phyloP scores from a whole-genome alignment of 2,329 filamentous ascomycete genomes.

The Microascus cirrosus region DNA sequence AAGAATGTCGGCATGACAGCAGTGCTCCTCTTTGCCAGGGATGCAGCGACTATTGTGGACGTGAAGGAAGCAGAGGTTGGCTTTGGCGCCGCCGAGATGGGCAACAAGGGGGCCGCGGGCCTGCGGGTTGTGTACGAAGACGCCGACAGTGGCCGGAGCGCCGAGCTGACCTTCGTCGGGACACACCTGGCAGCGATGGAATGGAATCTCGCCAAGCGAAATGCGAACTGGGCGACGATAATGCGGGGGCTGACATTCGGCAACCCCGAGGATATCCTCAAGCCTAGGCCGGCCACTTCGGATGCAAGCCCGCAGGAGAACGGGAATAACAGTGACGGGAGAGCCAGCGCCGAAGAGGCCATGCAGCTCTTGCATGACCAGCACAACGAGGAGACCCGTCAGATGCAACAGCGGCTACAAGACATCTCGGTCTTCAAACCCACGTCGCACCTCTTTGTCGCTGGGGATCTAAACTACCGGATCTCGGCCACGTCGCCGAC shows the following conservation, averaged over 20 bases:
- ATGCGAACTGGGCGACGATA: slow-evolving; percentile 80
- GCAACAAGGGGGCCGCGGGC: slow-evolving; percentile 89
- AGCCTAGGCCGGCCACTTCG: not conserved
- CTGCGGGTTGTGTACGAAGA: slow-evolving; percentile 53
- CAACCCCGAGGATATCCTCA: slow-evolving; percentile 31
- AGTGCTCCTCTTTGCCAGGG: slow-evolving; percentile 71
- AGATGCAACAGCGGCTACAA: slow-evolving; percentile 34
- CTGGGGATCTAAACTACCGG: slow-evolving; percentile 92
- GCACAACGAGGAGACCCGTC: slow-evolving; percentile 19
- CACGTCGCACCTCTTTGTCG: slow-evolving; percentile 69
- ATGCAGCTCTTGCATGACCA: slow-evolving; percentile 21
- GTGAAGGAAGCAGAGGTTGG: slow-evolving; percentile 75
- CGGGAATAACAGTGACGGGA: not conserved
- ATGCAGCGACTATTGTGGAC: slow-evolving; percentile 46
- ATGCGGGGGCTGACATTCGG: slow-evolving; percentile 70
- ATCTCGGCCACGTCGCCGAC: slow-evolving; percentile 58
- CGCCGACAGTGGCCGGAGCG: slow-evolving; percentile 22
- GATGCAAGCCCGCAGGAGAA: slow-evolving; percentile 10
- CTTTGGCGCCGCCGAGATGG: slow-evolving; percentile 78
- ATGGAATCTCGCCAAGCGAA: slow-evolving; percentile 60
- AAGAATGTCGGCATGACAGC: slow-evolving; percentile 83
- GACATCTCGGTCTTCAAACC: slow-evolving; percentile 62
- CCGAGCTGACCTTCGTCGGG: slow-evolving; percentile 73
- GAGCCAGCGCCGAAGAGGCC: slow-evolving; percentile 10
- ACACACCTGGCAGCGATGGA: slow-evolving; percentile 88